A percentile compares a stretch with the other conserved stretches of the same genome.
phyloP scores from a whole-genome alignment of 2,329 filamentous ascomycete species.

The Microdochium paspali region DNA sequence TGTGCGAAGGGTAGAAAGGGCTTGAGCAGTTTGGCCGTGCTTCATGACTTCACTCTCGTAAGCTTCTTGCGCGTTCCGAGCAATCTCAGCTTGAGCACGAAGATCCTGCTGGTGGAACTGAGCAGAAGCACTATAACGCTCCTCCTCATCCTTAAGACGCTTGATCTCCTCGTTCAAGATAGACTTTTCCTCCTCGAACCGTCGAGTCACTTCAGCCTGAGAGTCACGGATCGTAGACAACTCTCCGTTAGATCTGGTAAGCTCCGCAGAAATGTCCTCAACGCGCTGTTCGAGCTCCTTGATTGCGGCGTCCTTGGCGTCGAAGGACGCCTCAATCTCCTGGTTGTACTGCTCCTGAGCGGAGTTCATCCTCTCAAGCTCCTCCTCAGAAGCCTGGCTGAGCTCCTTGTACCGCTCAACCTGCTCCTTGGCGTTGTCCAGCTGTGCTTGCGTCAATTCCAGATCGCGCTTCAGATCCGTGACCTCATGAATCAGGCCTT shows the following conservation, averaged over 20 bases:
- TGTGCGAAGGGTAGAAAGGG: constrained; percentile 65
- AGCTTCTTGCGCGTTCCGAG: constrained; percentile 84
- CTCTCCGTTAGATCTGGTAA: constrained; percentile 73
- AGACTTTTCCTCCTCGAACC: constrained; percentile 73
- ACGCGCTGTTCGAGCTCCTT: constrained; percentile 74
- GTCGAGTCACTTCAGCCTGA: constrained; percentile 63
- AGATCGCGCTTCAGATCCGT: constrained; percentile 82
- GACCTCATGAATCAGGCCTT: constrained; percentile 76
- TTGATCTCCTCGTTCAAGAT: constrained; percentile 70
- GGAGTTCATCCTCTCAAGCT: constrained; percentile 67
- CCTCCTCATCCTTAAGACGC: constrained; percentile 74
- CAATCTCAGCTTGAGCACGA: constrained; percentile 87
- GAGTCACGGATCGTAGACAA: constrained; percentile 71
- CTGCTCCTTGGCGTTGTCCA: constrained; percentile 73
- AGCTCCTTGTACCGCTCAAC: constrained; percentile 84
- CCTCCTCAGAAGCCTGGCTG: constrained; percentile 79
- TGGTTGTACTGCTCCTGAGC: constrained; percentile 82
- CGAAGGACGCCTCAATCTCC: constrained; percentile 67
- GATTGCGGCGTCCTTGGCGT: constrained; percentile 71
- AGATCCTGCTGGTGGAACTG: constrained; percentile 86
- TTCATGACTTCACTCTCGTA: constrained; percentile 93
- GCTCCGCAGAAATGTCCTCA: constrained; percentile 74
- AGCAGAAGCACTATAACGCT: constrained; percentile 68
- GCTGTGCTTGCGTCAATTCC: constrained; percentile 68
- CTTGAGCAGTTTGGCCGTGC: constrained; percentile 89